Evolutionary conservation across 345 rosid genomes (phyloP).

Genomic region (Eucalyptus pauciflora): DNA sequence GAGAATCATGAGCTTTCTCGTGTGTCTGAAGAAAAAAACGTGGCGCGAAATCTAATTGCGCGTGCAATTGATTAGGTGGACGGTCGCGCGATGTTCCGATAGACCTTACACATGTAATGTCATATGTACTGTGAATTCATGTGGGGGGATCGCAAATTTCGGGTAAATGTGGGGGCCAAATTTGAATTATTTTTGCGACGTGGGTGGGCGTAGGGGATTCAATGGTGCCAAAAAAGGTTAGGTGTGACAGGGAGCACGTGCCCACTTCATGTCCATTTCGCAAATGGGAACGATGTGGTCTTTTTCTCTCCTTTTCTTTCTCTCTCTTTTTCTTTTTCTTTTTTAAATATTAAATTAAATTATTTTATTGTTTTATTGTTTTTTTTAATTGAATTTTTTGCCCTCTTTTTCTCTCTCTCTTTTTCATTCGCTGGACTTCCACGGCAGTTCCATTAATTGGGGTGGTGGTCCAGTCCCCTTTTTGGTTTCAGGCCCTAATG

Average conservation of each 20-base stretch:
- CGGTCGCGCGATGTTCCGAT: no score
- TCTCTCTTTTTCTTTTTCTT: neutral
- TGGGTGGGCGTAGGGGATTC: neutral
- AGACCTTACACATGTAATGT: neutral
- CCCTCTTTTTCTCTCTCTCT: neutral
- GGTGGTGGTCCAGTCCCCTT: neutral
- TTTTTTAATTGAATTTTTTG: neutral
- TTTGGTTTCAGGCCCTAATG: neutral
- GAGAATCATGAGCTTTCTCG: no score
- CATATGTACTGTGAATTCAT: neutral
- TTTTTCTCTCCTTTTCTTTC: neutral
- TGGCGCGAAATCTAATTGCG: no score
- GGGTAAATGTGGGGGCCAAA: neutral
- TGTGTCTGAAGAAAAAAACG: no score
- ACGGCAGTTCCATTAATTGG: neutral
- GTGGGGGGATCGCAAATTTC: neutral
- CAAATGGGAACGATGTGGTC: neutral
- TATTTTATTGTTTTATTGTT: fast-evolving
- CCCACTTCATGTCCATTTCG: neutral
- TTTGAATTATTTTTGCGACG: neutral
- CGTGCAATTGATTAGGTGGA: no score
- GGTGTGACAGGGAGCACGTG: neutral
- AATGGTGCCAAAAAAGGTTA: neutral
- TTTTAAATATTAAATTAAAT: no score
- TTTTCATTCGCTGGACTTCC: neutral